These are phyloP conservation scores for Ustilago curta DNA, from an alignment of 1,284 basidiomycete genomes.

Conservation along the genomic window DNA sequence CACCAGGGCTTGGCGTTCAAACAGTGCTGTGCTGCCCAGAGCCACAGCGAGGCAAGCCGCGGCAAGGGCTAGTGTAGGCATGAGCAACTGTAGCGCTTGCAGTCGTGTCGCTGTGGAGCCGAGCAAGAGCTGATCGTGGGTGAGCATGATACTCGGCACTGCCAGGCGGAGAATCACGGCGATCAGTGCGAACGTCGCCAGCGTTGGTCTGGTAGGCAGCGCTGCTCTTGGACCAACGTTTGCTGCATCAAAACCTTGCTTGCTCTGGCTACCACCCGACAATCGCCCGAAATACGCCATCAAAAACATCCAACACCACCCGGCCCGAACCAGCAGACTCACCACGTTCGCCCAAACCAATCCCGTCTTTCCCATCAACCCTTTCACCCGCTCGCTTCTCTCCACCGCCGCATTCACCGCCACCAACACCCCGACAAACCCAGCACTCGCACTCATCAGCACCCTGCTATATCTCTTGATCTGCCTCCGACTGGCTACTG, in stretches of 20 bases:
- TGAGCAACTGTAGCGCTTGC: conserved; percentile 22
- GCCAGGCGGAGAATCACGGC: conserved; percentile 7
- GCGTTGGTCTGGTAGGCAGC: conserved; percentile 7
- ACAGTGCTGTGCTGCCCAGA: conserved; percentile 5
- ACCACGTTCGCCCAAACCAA: conserved; percentile 50
- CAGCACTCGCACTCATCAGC: conserved; percentile 50
- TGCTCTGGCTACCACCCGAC: neutral
- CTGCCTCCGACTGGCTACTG: conserved; percentile 37
- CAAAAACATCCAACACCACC: conserved; percentile 46
- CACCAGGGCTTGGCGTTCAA: conserved; percentile 14
- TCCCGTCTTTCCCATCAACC: conserved; percentile 20
- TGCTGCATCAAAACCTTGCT: neutral
- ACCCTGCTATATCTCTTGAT: conserved; percentile 53
- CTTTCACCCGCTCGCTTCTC: neutral
- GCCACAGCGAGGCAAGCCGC: conserved; percentile 10
- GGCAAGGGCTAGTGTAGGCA: conserved; percentile 19
- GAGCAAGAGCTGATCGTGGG: conserved; percentile 1
- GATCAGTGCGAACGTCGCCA: conserved; percentile 12
- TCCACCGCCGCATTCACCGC: conserved; percentile 4
- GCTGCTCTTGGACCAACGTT: conserved; percentile 11
- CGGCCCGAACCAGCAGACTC: conserved; percentile 28
- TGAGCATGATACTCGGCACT: conserved; percentile 21
- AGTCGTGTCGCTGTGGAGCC: conserved; percentile 1
- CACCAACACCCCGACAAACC: conserved; percentile 46
- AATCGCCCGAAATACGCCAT: conserved; percentile 21